Evolutionary conservation across 371 early-diverging fungal species (phyloP).

Genomic region (Mortierella sp.): DNA sequence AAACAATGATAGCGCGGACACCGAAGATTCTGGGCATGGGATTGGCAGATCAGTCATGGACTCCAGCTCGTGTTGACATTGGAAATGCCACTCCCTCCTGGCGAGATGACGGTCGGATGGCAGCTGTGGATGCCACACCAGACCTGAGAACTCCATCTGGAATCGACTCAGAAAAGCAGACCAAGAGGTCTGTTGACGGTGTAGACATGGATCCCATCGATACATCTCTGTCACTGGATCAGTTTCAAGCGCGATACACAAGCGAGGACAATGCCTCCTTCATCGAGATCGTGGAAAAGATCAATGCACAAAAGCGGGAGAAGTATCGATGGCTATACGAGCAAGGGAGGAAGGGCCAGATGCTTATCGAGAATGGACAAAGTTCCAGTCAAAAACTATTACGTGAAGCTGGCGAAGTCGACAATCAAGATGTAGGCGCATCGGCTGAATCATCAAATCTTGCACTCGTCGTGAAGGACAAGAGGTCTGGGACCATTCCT

Average conservation of each 20-base stretch:
- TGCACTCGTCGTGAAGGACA: constrained; percentile 20
- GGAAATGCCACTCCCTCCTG: constrained; percentile 35
- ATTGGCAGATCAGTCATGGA: constrained; percentile 40
- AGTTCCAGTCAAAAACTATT: constrained; percentile 19
- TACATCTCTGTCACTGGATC: constrained; percentile 62
- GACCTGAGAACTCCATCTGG: constrained; percentile 18
- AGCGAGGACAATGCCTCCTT: constrained; percentile 91
- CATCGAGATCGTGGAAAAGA: constrained; percentile 68
- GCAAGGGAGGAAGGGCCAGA: constrained; percentile 60
- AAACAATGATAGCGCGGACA: constrained; percentile 23
- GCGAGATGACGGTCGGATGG: constrained; percentile 10
- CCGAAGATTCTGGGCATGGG: constrained; percentile 21
- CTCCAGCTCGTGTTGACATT: constrained; percentile 46
- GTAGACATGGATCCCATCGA: constrained; percentile 20
- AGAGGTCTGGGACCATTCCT: constrained; percentile 19
- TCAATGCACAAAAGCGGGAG: constrained; percentile 66
- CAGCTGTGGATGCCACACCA: constrained; percentile 22
- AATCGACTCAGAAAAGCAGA: constrained; percentile 1
- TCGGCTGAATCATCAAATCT: constrained; percentile 5
- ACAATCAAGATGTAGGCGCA: not conserved
- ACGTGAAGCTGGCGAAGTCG: constrained; percentile 20
- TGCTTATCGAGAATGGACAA: constrained; percentile 14
- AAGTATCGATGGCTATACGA: constrained; percentile 80
- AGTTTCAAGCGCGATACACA: constrained; percentile 82
- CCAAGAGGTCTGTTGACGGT: not conserved